These are phyloP conservation scores for Ogataea trehalophila DNA, from an alignment of 805 yeast genomes.

Conservation along the genomic window DNA sequence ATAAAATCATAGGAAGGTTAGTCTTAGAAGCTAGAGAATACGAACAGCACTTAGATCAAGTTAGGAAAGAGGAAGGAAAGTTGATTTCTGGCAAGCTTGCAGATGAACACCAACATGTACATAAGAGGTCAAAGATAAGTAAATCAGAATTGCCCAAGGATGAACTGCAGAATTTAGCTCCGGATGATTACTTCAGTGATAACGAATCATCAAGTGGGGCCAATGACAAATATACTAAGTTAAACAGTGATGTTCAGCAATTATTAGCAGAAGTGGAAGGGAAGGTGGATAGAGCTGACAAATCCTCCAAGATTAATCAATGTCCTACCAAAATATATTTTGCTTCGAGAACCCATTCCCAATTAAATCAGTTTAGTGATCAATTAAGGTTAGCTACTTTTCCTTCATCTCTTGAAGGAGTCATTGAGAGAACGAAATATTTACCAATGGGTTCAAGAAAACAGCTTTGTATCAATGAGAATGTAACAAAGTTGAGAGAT, in stretches of 20 bases:
- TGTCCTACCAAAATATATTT: constrained; percentile 52
- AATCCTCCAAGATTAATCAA: constrained; percentile 19
- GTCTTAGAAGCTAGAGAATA: constrained; percentile 31
- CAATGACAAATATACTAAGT: constrained; percentile 27
- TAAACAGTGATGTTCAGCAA: constrained; percentile 44
- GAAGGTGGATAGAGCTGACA: constrained; percentile 16
- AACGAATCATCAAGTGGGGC: constrained; percentile 14
- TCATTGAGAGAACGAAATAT: constrained; percentile 55
- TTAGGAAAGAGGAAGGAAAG: constrained; percentile 25
- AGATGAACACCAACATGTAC: constrained; percentile 21
- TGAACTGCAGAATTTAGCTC: constrained; percentile 28
- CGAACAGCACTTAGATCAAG: constrained; percentile 36
- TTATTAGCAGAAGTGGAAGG: constrained; percentile 42
- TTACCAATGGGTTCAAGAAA: constrained; percentile 78
- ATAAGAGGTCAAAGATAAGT: constrained; percentile 1
- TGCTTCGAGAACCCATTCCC: constrained; percentile 90
- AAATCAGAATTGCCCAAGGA: constrained; percentile 1
- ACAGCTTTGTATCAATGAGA: constrained; percentile 75
- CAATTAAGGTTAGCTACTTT: constrained; percentile 62
- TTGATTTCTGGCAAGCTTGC: constrained; percentile 20
- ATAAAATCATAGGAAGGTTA: constrained; percentile 29
- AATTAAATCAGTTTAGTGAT: constrained; percentile 70
- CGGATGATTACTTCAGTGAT: constrained; percentile 36
- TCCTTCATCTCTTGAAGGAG: constrained; percentile 49
- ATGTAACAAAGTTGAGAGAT: constrained; percentile 45